Evolutionary conservation across 1,284 basidiomycete species (phyloP).

Genomic region (Irpex rosettiformis): DNA sequence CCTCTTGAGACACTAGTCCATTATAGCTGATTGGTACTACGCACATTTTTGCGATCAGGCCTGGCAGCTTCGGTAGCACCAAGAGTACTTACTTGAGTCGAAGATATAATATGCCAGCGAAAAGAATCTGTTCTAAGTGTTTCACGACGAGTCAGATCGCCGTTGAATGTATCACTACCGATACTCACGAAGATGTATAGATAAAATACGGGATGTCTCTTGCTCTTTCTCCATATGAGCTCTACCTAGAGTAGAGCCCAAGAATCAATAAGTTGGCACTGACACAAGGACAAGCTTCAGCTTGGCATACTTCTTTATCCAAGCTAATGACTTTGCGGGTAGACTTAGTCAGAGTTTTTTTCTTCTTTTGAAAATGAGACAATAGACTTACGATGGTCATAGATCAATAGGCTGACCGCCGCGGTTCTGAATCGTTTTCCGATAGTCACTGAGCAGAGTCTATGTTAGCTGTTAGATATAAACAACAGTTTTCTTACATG

Average conservation of each 20-base stretch:
- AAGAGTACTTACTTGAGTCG: constrained; percentile 10
- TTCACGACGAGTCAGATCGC: background rate
- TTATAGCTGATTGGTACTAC: background rate
- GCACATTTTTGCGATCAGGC: background rate
- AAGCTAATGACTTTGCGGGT: constrained; percentile 6
- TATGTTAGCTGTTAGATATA: background rate
- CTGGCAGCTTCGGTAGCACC: background rate
- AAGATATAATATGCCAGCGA: constrained; percentile 14
- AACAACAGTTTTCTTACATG: background rate
- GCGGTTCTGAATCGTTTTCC: constrained; percentile 12
- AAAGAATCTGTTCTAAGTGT: constrained; percentile 19
- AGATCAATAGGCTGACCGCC: constrained; percentile 11
- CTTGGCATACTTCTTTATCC: constrained; percentile 6
- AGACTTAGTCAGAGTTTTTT: background rate
- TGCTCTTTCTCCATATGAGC: constrained; percentile 18
- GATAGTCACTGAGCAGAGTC: constrained; percentile 3
- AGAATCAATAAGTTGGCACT: too few relatives aligned
- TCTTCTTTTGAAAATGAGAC: background rate
- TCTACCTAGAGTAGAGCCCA: constrained; percentile 5
- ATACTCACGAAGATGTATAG: constrained; percentile 24
- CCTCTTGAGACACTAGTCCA: background rate
- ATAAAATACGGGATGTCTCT: constrained; percentile 18
- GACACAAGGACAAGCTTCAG: too few relatives aligned
- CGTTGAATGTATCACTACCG: too few relatives aligned
- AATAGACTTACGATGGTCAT: constrained; percentile 11